Conservation (phyloP, 2,329 filamentous ascomycete genomes). For the Curvularia hawaiiensis region DNA sequence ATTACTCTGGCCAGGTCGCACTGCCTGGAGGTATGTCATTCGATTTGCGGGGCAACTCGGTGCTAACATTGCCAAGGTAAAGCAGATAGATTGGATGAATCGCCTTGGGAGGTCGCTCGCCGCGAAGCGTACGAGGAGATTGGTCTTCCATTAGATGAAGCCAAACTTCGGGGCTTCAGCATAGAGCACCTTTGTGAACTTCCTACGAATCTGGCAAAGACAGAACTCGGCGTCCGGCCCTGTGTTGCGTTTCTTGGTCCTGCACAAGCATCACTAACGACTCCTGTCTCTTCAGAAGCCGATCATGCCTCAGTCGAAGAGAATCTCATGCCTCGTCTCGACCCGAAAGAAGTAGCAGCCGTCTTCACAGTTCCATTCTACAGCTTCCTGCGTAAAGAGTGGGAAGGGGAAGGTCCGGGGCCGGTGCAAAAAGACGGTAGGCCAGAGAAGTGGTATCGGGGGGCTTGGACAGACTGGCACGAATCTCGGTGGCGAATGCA, state of each 20-base stretch:
- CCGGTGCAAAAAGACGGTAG: conserved; percentile 40
- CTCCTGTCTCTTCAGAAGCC: conserved; percentile 12
- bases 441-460: conserved; percentile 79
- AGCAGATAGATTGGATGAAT: conserved; percentile 61
- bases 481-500: conserved; percentile 82
- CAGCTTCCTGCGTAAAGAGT: conserved; percentile 71
- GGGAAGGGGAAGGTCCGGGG: conserved; percentile 55
- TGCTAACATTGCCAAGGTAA: conserved; percentile 50
- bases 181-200: conserved; percentile 89
- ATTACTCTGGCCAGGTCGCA: conserved; percentile 76
- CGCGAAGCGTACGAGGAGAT: conserved; percentile 94
- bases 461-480: conserved; percentile 81
- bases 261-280: conserved; percentile 33
- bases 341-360: conserved; percentile 89
- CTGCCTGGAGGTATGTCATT: conserved; percentile 73
- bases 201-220: conserved; percentile 62
- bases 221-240: conserved; percentile 56
- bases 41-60: not conserved
- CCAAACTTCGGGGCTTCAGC: conserved; percentile 72
- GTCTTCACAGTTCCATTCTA: conserved; percentile 90
- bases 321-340: conserved; percentile 76
- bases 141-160: conserved; percentile 76
- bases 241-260: conserved; percentile 64
- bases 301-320: conserved; percentile 56
- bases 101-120: conserved; percentile 77